phyloP scores from a whole-genome alignment of 2,329 filamentous ascomycete genomes.

The Cladophialophora psammophila region DNA sequence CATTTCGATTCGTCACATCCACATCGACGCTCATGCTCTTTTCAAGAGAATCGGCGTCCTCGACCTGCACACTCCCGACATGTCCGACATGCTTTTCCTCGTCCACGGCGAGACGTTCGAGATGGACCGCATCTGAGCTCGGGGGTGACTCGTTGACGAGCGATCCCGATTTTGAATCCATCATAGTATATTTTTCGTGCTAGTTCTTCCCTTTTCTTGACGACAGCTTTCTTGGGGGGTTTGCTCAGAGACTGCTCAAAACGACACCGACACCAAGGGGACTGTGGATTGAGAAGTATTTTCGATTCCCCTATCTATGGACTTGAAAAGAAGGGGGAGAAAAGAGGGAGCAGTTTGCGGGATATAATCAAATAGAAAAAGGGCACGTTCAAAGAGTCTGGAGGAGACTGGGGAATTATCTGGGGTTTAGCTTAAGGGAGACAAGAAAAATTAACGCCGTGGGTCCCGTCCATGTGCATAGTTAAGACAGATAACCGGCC shows the following conservation, averaged over 20 bases:
- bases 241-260: no score
- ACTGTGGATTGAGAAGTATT: no score
- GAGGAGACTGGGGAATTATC: background rate
- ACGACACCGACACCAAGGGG: no score
- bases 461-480: background rate
- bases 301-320: no score
- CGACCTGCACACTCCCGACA: background rate
- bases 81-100: slow-evolving; percentile 1
- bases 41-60: slow-evolving; percentile 2
- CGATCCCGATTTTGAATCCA: background rate
- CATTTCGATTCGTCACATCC: slow-evolving; percentile 11
- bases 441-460: background rate
- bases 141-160: background rate
- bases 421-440: background rate
- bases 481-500: background rate
- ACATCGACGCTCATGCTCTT: slow-evolving; percentile 1
- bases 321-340: no score
- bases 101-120: slow-evolving; percentile 1
- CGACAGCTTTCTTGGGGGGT: no score
- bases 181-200: background rate
- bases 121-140: background rate
- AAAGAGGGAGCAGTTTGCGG: background rate
- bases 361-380: background rate
- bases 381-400: background rate
- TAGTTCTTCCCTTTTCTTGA: no score